Evolutionary conservation across 2,329 filamentous ascomycete genomes (phyloP).

Genomic region (Colletotrichum theobromicola): DNA sequence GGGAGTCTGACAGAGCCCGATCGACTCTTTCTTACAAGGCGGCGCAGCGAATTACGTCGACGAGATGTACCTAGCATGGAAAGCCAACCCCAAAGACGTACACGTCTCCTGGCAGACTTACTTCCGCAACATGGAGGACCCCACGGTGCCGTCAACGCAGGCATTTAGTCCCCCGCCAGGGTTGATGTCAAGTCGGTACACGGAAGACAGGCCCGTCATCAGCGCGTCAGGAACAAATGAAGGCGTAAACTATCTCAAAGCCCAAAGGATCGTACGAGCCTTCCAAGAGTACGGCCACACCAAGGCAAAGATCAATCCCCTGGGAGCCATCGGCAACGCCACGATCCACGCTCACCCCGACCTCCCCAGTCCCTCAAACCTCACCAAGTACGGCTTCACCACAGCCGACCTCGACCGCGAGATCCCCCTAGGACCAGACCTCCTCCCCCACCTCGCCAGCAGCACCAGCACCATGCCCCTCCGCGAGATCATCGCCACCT

Average conservation of each 20-base stretch:
- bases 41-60: slow-evolving; percentile 99
- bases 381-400: slow-evolving; percentile 92
- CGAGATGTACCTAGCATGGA: slow-evolving; percentile 99
- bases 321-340: slow-evolving; percentile 87
- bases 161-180: slow-evolving; percentile 96
- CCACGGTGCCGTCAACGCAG: slow-evolving; percentile 94
- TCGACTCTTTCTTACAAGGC: slow-evolving; percentile 93
- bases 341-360: slow-evolving; percentile 74
- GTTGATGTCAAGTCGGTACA: slow-evolving; percentile 81
- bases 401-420: slow-evolving; percentile 92
- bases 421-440: slow-evolving; percentile 90
- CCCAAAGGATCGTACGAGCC: slow-evolving; percentile 93
- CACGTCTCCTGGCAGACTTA: slow-evolving; percentile 99
- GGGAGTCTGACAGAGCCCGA: background rate
- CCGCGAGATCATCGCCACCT: slow-evolving; percentile 89
- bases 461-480: slow-evolving; percentile 90
- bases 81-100: slow-evolving; percentile 86
- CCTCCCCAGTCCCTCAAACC: slow-evolving; percentile 87
- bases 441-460: slow-evolving; percentile 90
- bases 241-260: slow-evolving; percentile 93
- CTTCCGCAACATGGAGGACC: slow-evolving; percentile 98
- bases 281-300: slow-evolving; percentile 98
- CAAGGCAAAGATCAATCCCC: slow-evolving; percentile 95
- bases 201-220: slow-evolving; percentile 71
- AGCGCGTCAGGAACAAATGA: slow-evolving; percentile 72